Evolutionary conservation across 2,329 filamentous ascomycete species (phyloP).

Genomic region (Alternaria infectoria): DNA sequence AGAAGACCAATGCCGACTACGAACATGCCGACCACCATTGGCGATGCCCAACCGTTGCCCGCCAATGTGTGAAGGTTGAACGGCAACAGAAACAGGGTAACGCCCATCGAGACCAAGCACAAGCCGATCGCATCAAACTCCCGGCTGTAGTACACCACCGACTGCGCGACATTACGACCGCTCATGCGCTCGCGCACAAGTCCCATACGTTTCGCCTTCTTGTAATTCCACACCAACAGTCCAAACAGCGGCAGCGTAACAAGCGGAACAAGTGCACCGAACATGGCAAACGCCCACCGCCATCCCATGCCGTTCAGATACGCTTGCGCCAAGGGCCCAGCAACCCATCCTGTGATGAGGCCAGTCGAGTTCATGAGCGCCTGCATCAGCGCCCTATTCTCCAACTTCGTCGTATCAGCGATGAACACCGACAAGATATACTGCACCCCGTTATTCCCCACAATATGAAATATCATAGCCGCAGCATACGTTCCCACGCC

Average conservation of each 20-base stretch:
- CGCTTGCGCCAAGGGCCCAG: slow-evolving; percentile 19
- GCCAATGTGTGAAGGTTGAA: slow-evolving; percentile 56
- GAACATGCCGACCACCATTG: slow-evolving; percentile 45
- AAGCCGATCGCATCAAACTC: slow-evolving; percentile 70
- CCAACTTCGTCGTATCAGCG: slow-evolving; percentile 69
- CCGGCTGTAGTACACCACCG: slow-evolving; percentile 59
- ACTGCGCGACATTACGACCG: slow-evolving; percentile 56
- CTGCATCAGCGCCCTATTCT: slow-evolving; percentile 68
- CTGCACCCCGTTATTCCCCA: slow-evolving; percentile 63
- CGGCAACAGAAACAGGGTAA: slow-evolving; percentile 71
- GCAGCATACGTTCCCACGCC: slow-evolving; percentile 67
- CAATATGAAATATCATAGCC: slow-evolving; percentile 68
- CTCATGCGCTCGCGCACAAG: slow-evolving; percentile 52
- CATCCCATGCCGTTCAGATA: slow-evolving; percentile 60
- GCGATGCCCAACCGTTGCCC: slow-evolving; percentile 26
- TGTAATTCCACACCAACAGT: slow-evolving; percentile 62
- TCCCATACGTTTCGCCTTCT: slow-evolving; percentile 63
- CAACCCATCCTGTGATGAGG: slow-evolving; percentile 29
- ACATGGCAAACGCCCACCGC: slow-evolving; percentile 72
- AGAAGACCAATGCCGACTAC: slow-evolving; percentile 44
- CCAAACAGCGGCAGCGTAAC: slow-evolving; percentile 65
- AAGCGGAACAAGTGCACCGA: slow-evolving; percentile 66
- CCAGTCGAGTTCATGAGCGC: slow-evolving; percentile 47
- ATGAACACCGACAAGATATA: slow-evolving; percentile 62
- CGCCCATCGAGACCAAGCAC: slow-evolving; percentile 63